Evolutionary conservation across 257 asterid genomes (phyloP), one percentile per base, ranked within the genome.

Genomic region (Solanum bulbocastanum): DNA sequence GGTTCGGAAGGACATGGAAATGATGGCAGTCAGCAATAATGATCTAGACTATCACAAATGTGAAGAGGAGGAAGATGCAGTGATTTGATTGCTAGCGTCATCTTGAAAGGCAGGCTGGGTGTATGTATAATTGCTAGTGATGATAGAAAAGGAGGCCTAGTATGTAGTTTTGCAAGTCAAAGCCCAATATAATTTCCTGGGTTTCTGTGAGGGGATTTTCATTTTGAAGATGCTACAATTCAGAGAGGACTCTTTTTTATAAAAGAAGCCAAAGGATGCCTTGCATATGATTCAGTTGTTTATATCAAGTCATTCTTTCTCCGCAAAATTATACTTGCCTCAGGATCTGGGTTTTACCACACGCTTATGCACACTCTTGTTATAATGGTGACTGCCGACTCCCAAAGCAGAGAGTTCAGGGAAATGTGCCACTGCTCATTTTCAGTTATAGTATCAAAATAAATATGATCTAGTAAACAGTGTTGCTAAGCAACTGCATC

Each of bases 1-100:
- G 90, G 40, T 91, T 86, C 83, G 39, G 87, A 85, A 93, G 90
- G 93, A 95, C 78, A 89, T 90, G 93, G 89, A 92, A 88, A 40
- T 89, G 87, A 75, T 88, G 93, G 92, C 94, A 1, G 88, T 86
- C 7, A 62, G 82, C 15, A 66, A 69, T 81, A 37, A 20, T 36
- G 49, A 58, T 42, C 36, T 86, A 13, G 62, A 90, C 68, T 74
- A 66, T 7, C 56, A 81, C 39, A 36, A 39, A 15, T 7, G 36
- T 25, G 73, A 74, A 58, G 73, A 44, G 85, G n/a, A 42, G 62
- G 86, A 49, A 82, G 86, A 66, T 39, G 66, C 82, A 2, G 87
- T 10, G 65, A 5, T 16, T 35, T 25, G 62, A 85, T 39, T 20
- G 79, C 39, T 66, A n/a, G 7, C 81, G 4, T 85, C 60, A 22